Evolutionary conservation across 176 grass and related monocot genomes (phyloP).

Genomic region (Oryza longistaminata): DNA sequence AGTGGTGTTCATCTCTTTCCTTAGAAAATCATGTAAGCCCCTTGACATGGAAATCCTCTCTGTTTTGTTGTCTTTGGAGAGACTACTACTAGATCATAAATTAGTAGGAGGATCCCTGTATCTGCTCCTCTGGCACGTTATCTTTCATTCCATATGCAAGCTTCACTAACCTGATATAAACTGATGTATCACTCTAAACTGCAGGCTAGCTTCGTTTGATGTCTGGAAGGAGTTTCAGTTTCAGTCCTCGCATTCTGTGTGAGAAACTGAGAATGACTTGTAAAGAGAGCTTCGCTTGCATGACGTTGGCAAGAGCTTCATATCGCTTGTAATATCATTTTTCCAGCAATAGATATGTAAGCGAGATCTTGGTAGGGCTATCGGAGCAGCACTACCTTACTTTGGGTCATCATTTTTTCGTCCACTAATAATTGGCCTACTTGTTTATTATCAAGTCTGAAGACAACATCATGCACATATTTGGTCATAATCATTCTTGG

Average conservation of each 20-base stretch:
- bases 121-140: no score
- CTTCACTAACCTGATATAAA: constrained; percentile 8
- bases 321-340: constrained; percentile 33
- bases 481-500: constrained; percentile 23
- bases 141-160: not conserved
- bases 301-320: constrained; percentile 4
- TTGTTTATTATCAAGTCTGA: not conserved
- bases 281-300: not conserved
- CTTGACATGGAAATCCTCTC: no score
- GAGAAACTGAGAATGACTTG: not conserved
- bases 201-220: constrained; percentile 34
- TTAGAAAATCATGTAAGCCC: constrained; percentile 58
- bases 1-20: constrained; percentile 87
- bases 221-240: not conserved
- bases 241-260: not conserved
- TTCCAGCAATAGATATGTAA: constrained; percentile 22
- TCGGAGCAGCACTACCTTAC: constrained; percentile 9
- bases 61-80: not conserved
- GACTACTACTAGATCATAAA: not conserved
- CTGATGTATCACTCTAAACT: not conserved
- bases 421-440: constrained; percentile 1
- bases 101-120: no score
- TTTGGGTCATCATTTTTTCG: constrained; percentile 33
- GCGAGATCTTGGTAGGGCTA: constrained; percentile 20
- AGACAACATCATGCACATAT: not conserved